A percentile compares a stretch with the other conserved stretches of the same genome.
Evolutionary conservation across 345 rosid genomes (phyloP).

Genomic region (Lepidium africanum): DNA sequence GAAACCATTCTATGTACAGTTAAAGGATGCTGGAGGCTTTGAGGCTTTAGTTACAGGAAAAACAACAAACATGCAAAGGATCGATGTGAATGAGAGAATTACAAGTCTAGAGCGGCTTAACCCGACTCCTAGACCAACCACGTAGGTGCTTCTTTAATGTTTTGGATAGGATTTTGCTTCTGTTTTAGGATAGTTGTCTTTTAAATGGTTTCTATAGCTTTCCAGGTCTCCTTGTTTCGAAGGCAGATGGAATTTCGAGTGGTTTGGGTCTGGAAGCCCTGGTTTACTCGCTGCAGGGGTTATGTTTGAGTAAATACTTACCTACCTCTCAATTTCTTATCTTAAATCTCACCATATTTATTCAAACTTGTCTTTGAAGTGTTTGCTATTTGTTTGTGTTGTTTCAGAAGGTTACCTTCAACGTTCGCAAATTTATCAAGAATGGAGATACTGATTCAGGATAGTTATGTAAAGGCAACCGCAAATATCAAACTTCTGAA

Average conservation of each 20-base stretch:
- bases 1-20: constrained; percentile 31
- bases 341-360: neutral
- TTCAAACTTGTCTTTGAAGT: neutral
- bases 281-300: constrained; percentile 64
- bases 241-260: constrained; percentile 89
- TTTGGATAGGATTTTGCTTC: neutral
- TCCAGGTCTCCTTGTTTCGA: constrained; percentile 91
- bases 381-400: neutral
- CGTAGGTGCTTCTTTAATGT: constrained; percentile 44
- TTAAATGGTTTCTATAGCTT: constrained; percentile 47
- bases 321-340: neutral
- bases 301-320: constrained; percentile 53
- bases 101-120: constrained; percentile 80
- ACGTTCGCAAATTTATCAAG: constrained; percentile 60
- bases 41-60: constrained; percentile 75
- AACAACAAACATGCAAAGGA: constrained; percentile 58
- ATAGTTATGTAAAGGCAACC: constrained; percentile 50
- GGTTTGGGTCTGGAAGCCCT: constrained; percentile 84
- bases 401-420: constrained; percentile 75
- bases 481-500: constrained; percentile 57
- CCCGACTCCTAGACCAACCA: constrained; percentile 87
- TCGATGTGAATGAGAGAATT: constrained; percentile 91
- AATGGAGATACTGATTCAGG: constrained; percentile 64
- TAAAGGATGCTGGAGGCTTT: constrained; percentile 91
- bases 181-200: neutral